A percentile compares a stretch with the other conserved stretches of the same genome.
Evolutionary conservation across 805 yeast genomes (phyloP).

Genomic region (Maudiozyma saulgeensis): DNA sequence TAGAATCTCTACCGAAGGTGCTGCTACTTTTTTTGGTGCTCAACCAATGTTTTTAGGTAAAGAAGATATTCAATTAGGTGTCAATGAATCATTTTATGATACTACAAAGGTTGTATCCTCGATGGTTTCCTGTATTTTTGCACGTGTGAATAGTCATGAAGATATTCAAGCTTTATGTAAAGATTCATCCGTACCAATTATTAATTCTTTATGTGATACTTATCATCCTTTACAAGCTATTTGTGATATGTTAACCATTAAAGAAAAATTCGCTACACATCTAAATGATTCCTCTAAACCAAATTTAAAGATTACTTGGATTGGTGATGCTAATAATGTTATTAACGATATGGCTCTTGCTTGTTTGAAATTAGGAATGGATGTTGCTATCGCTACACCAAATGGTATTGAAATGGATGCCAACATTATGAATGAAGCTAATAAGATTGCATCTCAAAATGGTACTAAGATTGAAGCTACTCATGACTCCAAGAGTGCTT

Average conservation of each 20-base stretch:
- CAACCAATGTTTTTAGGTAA: conserved; percentile 95
- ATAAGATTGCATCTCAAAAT: conserved; percentile 40
- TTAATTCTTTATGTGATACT: conserved; percentile 85
- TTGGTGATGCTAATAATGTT: conserved; percentile 94
- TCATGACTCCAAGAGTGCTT: conserved; percentile 69
- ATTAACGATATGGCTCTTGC: conserved; percentile 90
- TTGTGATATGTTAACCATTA: conserved; percentile 79
- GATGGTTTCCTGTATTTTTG: conserved; percentile 94
- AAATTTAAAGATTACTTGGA: conserved; percentile 76
- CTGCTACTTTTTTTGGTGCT: conserved; percentile 85
- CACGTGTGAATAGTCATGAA: conserved; percentile 81
- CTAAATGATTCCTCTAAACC: conserved; percentile 20
- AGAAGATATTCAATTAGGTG: conserved; percentile 94
- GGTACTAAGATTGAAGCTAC: conserved; percentile 47
- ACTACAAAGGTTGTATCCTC: conserved; percentile 84
- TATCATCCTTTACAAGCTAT: conserved; percentile 95
- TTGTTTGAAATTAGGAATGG: conserved; percentile 72
- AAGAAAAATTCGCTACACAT: conserved; percentile 55
- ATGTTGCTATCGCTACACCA: conserved; percentile 24
- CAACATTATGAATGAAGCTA: conserved; percentile 46
- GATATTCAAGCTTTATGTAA: conserved; percentile 72
- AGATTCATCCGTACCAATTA: conserved; percentile 81
- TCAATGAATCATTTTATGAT: conserved; percentile 84
- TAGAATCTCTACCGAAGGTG: conserved; percentile 89
- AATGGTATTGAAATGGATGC: conserved; percentile 37